Conservation (phyloP, 352 stramenopile species). For the Globisporangium splendens region DNA sequence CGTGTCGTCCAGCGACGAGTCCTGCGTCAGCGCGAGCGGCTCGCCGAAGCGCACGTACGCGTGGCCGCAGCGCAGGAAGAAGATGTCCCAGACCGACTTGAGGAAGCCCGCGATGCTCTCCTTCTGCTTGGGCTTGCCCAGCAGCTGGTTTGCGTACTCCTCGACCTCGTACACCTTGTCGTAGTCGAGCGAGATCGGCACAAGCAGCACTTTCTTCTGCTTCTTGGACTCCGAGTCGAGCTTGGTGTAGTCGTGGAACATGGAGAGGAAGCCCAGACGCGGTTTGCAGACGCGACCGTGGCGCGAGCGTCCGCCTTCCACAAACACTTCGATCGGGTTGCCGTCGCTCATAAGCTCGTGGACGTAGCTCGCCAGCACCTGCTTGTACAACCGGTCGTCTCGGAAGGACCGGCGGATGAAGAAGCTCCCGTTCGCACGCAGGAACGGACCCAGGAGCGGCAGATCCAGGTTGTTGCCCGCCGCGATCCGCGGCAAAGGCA, state of each 20-base stretch:
- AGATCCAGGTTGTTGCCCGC: constrained; percentile 88
- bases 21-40: constrained; percentile 53
- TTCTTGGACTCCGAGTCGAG: constrained; percentile 16
- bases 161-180: constrained; percentile 87
- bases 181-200: constrained; percentile 88
- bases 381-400: constrained; percentile 72
- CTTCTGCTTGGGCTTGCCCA: constrained; percentile 83
- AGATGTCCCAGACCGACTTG: constrained; percentile 65
- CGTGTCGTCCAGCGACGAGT: constrained; percentile 41
- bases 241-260: constrained; percentile 66
- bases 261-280: constrained; percentile 65
- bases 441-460: constrained; percentile 70
- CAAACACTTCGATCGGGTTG: constrained; percentile 86
- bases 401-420: constrained; percentile 86
- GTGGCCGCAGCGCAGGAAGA: constrained; percentile 75
- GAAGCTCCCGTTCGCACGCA: constrained; percentile 85
- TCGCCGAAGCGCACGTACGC: constrained; percentile 84
- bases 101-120: constrained; percentile 75
- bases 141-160: constrained; percentile 82
- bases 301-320: constrained; percentile 83
- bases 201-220: constrained; percentile 64
- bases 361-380: constrained; percentile 84
- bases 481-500: constrained; percentile 80
- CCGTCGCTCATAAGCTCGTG: constrained; percentile 77
- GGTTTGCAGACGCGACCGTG: constrained; percentile 76